phyloP scores from a whole-genome alignment of 2,329 filamentous ascomycete species.

The Aaosphaeria pasadenensis region DNA sequence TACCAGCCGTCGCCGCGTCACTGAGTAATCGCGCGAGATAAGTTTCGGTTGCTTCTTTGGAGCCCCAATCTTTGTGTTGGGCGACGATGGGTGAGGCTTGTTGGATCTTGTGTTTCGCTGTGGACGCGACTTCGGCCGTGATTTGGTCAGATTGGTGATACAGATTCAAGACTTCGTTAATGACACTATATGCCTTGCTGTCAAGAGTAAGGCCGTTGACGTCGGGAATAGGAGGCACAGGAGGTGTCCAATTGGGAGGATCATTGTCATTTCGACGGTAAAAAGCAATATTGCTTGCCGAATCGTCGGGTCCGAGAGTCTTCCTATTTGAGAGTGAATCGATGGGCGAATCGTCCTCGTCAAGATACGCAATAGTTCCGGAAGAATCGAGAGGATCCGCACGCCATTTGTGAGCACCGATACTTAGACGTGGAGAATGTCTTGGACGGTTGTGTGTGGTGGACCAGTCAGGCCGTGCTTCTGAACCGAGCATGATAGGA shows the following conservation, averaged over 20 bases:
- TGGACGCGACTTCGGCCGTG: constrained; percentile 38
- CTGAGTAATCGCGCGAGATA: constrained; percentile 50
- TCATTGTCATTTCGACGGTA: constrained; percentile 11
- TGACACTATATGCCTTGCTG: constrained; percentile 43
- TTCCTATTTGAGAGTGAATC: constrained; percentile 31
- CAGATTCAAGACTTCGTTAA: constrained; percentile 40
- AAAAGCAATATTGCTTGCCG: constrained; percentile 35
- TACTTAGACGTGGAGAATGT: constrained; percentile 12
- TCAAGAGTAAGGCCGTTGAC: constrained; percentile 32
- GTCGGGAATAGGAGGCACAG: constrained; percentile 15
- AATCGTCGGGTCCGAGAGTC: constrained; percentile 36
- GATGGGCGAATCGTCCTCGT: constrained; percentile 31
- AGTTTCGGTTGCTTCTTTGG: constrained; percentile 53
- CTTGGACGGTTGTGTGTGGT: background rate
- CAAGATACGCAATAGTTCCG: constrained; percentile 21
- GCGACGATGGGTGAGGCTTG: constrained; percentile 52
- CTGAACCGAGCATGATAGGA: constrained; percentile 52
- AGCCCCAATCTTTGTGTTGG: constrained; percentile 53
- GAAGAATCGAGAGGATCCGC: constrained; percentile 14
- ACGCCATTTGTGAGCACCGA: constrained; percentile 16
- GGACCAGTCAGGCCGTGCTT: constrained; percentile 24
- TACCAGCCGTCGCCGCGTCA: constrained; percentile 31
- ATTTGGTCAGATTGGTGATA: constrained; percentile 38
- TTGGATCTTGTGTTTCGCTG: constrained; percentile 41
- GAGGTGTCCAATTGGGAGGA: constrained; percentile 20